Evolutionary conservation across 768 basidiomycete genomes (phyloP), one percentile per base, ranked within the genome.

Genomic region (Lepiota venenata): DNA sequence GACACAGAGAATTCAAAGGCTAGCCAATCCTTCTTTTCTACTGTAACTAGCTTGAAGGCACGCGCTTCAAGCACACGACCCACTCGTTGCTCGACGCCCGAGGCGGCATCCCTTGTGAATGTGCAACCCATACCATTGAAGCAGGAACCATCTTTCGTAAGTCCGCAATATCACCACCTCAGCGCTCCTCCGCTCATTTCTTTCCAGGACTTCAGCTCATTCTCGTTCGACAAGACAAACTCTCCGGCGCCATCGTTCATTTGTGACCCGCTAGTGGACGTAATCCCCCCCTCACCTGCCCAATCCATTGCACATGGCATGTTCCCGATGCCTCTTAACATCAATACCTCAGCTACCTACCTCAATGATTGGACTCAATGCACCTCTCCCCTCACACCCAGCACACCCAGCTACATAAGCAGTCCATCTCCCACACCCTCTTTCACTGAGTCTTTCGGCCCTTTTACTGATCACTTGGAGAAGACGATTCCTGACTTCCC

Each of bases 131-230:
- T 66, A 51, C 53, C 67, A 37, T 51, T 66, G 15, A 77, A 78
- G 58, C 69, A 74, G 16, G 76, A 81, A 61, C 66, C 77, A 27
- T 71, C 74, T 11, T 78, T 80, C 60, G 83, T 84, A 69, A 68
- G 80, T 74, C 55, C 47, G n/a, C 47, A 53, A 55, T 60, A 36
- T 25, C 21, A 11, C 27, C 56, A 38, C 45, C 20, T 8, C 44
- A 50, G 6, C 37, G 57, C 47, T 15, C 44, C 16, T 18, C 39
- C 12, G 52, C 50, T 39, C 18, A 50, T 27, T 50, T 52, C 32
- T 38, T 41, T 47, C 44, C 59, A 80, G 78, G 74, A 74, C 55
- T 77, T 78, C 54, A 67, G 66, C 55, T 59, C 69, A 43, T 79
- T 79, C 66, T 72, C 78, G 40, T 81, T 79, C 65, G 69, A 76